phyloP scores from a whole-genome alignment of 176 grass and related monocot genomes.

The Phyllostachys edulis region DNA sequence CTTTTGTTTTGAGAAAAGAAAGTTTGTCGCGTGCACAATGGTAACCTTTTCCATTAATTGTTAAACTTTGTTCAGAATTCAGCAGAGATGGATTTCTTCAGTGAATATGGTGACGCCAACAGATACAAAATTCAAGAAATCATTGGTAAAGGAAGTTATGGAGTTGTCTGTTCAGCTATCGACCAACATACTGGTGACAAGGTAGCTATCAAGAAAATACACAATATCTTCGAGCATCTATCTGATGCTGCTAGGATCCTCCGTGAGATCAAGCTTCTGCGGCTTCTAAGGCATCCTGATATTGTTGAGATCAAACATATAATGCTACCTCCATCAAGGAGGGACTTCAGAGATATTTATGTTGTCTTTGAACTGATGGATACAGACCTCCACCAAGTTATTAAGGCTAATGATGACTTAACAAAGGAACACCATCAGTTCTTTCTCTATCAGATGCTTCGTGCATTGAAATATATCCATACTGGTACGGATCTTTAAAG shows the following conservation, averaged over 20 bases:
- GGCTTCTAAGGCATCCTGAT: constrained; percentile 81
- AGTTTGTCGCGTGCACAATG: not conserved
- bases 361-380: constrained; percentile 98
- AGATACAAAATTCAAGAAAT: constrained; percentile 91
- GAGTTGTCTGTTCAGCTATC: constrained; percentile 89
- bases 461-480: constrained; percentile 94
- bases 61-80: constrained; percentile 54
- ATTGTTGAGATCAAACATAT: constrained; percentile 97
- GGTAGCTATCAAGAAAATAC: constrained; percentile 93
- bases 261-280: constrained; percentile 90
- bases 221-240: constrained; percentile 84
- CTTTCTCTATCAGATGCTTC: constrained; percentile 95
- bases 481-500: constrained; percentile 47
- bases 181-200: constrained; percentile 85
- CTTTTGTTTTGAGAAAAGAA: not conserved
- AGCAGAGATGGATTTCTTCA: constrained; percentile 89
- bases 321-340: constrained; percentile 80
- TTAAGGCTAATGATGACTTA: constrained; percentile 94
- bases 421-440: constrained; percentile 94
- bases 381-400: constrained; percentile 95
- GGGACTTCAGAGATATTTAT: constrained; percentile 87
- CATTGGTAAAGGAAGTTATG: constrained; percentile 88
- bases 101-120: constrained; percentile 70
- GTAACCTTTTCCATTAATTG: constrained; percentile 9
- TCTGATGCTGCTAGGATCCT: constrained; percentile 88